A percentile compares a stretch with the other conserved stretches of the same genome.
Evolutionary conservation across 179 eudicot genomes (phyloP).

Genomic region (Beta lomatogona): DNA sequence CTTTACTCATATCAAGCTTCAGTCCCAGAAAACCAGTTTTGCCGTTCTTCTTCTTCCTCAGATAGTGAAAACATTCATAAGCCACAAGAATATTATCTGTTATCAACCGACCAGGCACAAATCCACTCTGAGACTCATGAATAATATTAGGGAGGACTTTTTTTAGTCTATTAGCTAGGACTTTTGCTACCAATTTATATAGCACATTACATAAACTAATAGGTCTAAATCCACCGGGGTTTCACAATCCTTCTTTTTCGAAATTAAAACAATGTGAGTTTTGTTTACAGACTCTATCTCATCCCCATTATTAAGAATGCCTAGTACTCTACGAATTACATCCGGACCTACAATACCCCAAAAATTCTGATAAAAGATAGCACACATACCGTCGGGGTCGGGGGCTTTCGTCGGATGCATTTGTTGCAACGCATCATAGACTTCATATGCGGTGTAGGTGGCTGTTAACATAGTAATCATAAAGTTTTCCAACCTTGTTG

Average conservation of each 20-base stretch:
- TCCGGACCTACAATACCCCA: too few relatives aligned
- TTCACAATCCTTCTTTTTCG: not conserved
- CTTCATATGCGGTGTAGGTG: not conserved
- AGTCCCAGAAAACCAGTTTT: not conserved
- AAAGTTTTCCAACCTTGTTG: fast-evolving
- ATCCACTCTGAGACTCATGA: too few relatives aligned
- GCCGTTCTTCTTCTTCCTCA: not conserved
- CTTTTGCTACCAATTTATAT: too few relatives aligned
- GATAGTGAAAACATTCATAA: not conserved
- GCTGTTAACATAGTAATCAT: not conserved
- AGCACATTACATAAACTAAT: not conserved
- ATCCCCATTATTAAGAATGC: not conserved
- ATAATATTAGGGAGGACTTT: too few relatives aligned
- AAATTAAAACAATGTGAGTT: not conserved
- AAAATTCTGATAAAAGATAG: not conserved
- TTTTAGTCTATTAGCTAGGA: too few relatives aligned
- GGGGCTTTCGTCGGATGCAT: not conserved
- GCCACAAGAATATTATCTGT: not conserved
- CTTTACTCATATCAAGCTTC: not conserved
- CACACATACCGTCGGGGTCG: not conserved
- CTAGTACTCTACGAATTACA: not conserved
- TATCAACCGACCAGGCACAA: not conserved
- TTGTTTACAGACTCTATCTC: not conserved
- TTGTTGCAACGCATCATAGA: not conserved
- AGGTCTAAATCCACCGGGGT: not conserved